Evolutionary conservation across 257 asterid genomes (phyloP).

Genomic region (Linaria vulgaris): DNA sequence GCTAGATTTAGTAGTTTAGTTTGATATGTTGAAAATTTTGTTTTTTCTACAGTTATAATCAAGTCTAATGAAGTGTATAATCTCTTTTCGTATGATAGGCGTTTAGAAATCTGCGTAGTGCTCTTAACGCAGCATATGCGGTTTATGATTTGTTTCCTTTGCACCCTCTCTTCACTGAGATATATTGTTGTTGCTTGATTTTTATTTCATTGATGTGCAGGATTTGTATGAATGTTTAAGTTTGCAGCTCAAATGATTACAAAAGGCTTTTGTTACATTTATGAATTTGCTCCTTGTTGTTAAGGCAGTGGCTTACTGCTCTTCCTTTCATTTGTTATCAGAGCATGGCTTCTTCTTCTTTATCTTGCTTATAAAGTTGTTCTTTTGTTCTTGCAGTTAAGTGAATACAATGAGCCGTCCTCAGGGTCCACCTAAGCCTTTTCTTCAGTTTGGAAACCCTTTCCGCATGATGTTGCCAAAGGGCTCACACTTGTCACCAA

Average conservation of each 20-base stretch:
- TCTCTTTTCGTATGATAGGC: neutral
- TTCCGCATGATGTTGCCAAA: constrained; percentile 65
- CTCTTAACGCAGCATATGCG: too few relatives aligned
- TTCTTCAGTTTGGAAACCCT: constrained; percentile 78
- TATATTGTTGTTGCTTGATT: neutral
- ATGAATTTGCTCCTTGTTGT: neutral
- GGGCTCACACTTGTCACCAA: constrained; percentile 57
- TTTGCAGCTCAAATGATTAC: neutral
- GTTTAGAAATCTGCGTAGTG: too few relatives aligned
- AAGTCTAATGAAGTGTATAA: neutral
- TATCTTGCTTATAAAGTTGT: neutral
- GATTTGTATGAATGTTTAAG: neutral
- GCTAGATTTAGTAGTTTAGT: too few relatives aligned
- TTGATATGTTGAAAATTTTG: too few relatives aligned
- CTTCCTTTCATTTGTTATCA: too few relatives aligned
- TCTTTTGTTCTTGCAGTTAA: constrained; percentile 36
- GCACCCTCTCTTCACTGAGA: neutral
- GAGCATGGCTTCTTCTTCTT: too few relatives aligned
- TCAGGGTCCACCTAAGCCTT: constrained; percentile 58
- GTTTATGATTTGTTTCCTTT: neutral
- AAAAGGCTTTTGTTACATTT: neutral
- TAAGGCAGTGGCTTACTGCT: too few relatives aligned
- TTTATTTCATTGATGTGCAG: neutral
- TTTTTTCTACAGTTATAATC: neutral
- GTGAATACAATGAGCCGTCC: constrained; percentile 53